Evolutionary conservation across 148 eudicot species (phyloP), one percentile per base, ranked within the genome.

Genomic region (Chenopodium formosanum): DNA sequence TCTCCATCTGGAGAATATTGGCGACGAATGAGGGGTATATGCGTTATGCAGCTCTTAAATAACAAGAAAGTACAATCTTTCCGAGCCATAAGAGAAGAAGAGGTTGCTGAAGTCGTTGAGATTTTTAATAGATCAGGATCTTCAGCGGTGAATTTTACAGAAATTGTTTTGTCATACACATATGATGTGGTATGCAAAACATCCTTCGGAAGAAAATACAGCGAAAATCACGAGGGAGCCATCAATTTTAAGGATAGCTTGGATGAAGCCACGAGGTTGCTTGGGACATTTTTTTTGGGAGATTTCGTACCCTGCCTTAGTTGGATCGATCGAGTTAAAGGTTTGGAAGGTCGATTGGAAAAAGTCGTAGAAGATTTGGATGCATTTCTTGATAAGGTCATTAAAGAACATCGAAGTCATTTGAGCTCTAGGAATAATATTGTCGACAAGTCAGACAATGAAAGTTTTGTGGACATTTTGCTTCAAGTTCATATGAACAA

Each of bases 261-360:
- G 63, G 27, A 9, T 14, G 80, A 79, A 9, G 22, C 79, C n/a
- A 20, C 37, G 17, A 60, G 65, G 53, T 50, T 85, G 12, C 6
- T 88, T 64, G 88, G 87, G 16, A 22, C 44, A 23, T 79, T 82
- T 37, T 29, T 67, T 48, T 70, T 90, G 6, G 88, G 87, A 2
- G 89, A 82, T 46, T 85, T 71, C 22, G 48, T 88, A 11, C 89
- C 92, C 7, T 84, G 87, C 85, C 82, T 90, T 40, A 44, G 60
- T 7, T 90, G 91, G 91, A 52, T 88, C 17, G 80, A 82, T 62
- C 4, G 70, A 0, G 4, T 87, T 9, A 87, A 16, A 29, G 91
- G 91, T 9, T 71, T 78, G 14, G 67, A 84, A 58, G 75, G 10
- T 11, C 74, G 44, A 70, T 84, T 81, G 32, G 76, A 73, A 1